Evolutionary conservation across 805 yeast genomes (phyloP), one percentile per base, ranked within the genome.

Genomic region (Candida maesae): DNA sequence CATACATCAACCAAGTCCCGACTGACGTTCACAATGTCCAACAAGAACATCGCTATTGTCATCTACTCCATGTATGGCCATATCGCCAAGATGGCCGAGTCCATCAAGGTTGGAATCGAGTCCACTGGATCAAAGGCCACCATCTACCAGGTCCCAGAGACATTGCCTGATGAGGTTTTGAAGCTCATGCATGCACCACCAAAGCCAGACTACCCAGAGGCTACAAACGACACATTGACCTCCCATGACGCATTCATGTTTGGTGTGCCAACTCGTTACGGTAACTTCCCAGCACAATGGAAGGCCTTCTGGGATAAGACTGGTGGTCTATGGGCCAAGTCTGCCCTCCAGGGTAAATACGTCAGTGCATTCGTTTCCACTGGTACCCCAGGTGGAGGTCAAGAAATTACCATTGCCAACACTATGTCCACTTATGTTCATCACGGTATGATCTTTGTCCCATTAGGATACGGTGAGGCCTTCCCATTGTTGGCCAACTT

Each of bases 21-120:
- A n/a, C n/a, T n/a, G n/a, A n/a, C n/a, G n/a, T n/a, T 28, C 31
- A 31, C 35, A 32, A 20, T 32, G 25, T 20, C 26, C 18, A 32
- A 13, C 25, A 32, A 32, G 35, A 52, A 50, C 34, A 44, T 51
- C 31, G 55, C 55, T 11, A 81, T 88, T 50, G 71, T 88, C 63
- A 78, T 81, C 61, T 88, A 88, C 74, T 81, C 95, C 28, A 62
- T 82, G 52, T 87, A 84, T 69, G 89, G 89, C 46, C 96, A 88
- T 66, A 67, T 83, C 52, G 78, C 79, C 49, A 65, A 70, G 32
- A 56, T 85, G 55, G 95, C 95, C 27, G 76, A 80, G 60, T 67
- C 83, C 33, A 78, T 78, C 57, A 74, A 82, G 65, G 65, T 65
- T 39, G 95, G 95, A 52, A 73, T 84, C 31, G 81, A 76, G 59